Conservation (phyloP, 352 stramenopile genomes). For the Phytophthora tubulina region DNA sequence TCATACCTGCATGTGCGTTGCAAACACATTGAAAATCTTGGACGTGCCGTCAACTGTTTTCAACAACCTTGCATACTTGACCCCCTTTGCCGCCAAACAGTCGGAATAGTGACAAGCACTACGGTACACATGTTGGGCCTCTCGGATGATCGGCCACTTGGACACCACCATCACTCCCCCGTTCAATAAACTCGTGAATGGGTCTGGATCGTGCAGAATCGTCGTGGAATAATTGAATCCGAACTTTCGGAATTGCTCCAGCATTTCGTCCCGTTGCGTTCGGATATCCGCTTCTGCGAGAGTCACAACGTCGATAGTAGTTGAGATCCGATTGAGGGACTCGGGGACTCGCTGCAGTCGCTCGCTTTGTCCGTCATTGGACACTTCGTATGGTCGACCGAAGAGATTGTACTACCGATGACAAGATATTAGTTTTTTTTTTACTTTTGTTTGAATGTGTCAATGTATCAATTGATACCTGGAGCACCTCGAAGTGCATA, state of each 20-base stretch:
- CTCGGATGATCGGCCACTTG: conserved; percentile 81
- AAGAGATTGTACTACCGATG: conserved; percentile 85
- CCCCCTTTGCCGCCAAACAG: conserved; percentile 84
- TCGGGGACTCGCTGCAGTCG: conserved; percentile 68
- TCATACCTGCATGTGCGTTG: conserved; percentile 84
- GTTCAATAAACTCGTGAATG: conserved; percentile 86
- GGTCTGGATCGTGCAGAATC: conserved; percentile 80
- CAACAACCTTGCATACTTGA: conserved; percentile 83
- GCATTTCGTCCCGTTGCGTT: conserved; percentile 65
- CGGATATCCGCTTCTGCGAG: conserved; percentile 77
- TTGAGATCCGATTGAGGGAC: conserved; percentile 55
- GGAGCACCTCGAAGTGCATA: conserved; percentile 70
- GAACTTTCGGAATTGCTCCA: conserved; percentile 60
- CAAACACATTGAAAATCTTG: conserved; percentile 90
- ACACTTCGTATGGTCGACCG: conserved; percentile 73
- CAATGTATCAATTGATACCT: conserved; percentile 41
- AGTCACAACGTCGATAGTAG: conserved; percentile 77
- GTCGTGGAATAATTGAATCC: conserved; percentile 74
- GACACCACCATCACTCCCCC: conserved; percentile 85
- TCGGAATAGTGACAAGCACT: conserved; percentile 85
- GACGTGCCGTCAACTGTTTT: conserved; percentile 59
- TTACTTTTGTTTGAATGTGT: not conserved
- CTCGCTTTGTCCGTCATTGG: conserved; percentile 73
- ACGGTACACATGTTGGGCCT: conserved; percentile 85
- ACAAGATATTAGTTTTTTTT: not conserved